A percentile compares a stretch with the other conserved stretches of the same genome.
Evolutionary conservation across 495 filamentous ascomycete species (phyloP).

Genomic region (Entonaema liquescens): DNA sequence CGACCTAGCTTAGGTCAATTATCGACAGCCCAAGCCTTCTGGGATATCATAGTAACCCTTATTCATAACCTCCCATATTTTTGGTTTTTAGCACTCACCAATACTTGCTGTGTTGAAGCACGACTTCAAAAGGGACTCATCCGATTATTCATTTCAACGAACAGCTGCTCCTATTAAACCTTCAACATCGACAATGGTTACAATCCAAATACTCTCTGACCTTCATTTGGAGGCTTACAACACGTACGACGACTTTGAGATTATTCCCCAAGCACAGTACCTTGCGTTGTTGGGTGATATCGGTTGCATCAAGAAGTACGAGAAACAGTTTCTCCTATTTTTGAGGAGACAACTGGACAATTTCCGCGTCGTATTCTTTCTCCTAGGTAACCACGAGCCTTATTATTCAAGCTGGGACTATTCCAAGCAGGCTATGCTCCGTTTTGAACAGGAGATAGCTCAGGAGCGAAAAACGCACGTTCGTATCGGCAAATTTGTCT

Average conservation of each 20-base stretch:
- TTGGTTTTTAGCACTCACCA: no score
- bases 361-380: conserved; percentile 59
- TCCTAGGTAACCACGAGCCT: conserved; percentile 67
- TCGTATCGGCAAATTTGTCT: conserved; percentile 53
- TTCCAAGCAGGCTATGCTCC: conserved; percentile 15
- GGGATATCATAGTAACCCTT: no score
- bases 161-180: no score
- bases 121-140: no score
- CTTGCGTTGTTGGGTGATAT: conserved; percentile 68
- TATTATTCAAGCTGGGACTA: conserved; percentile 56
- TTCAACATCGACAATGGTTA: neutral
- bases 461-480: conserved; percentile 13
- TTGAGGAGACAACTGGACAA: conserved; percentile 54
- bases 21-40: no score
- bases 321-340: conserved; percentile 54
- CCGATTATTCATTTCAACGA: no score
- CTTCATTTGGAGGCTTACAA: conserved; percentile 61
- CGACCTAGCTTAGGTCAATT: no score
- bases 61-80: no score
- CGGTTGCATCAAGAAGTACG: conserved; percentile 50
- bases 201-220: conserved; percentile 66
- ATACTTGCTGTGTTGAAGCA: no score
- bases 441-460: conserved; percentile 37
- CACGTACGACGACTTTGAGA: conserved; percentile 58
- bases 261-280: conserved; percentile 56